A percentile compares a stretch with the other conserved stretches of the same genome.
Conservation (phyloP, 805 yeast species). For the Candida bentonensis region DNA sequence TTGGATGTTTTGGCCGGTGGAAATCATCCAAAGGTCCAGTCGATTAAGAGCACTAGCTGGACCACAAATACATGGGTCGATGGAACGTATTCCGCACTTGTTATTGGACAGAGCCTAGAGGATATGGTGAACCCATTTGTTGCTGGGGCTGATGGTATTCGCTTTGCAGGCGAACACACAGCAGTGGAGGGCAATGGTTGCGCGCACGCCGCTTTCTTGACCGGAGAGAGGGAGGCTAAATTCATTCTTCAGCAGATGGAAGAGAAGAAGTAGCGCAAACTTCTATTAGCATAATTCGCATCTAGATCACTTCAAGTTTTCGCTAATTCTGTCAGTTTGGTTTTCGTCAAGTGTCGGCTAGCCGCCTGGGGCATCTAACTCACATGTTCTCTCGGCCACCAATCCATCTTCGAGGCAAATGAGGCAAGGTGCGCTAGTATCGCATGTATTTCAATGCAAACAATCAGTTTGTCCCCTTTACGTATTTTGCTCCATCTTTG, state of each 20-base stretch:
- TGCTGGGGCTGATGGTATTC: constrained; percentile 41
- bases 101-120: constrained; percentile 56
- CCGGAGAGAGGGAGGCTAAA: constrained; percentile 49
- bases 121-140: constrained; percentile 46
- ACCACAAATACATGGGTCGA: constrained; percentile 50
- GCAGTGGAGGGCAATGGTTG: constrained; percentile 80
- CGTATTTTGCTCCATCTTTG: no score
- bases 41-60: constrained; percentile 45
- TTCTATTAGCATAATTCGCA: no score
- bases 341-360: no score
- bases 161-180: constrained; percentile 91
- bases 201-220: constrained; percentile 79
- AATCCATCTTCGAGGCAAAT: no score
- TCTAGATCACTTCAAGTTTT: no score
- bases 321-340: no score
- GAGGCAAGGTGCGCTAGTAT: no score
- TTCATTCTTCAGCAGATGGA: constrained; percentile 17
- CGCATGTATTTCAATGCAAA: no score
- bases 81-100: constrained; percentile 67
- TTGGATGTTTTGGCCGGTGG: constrained; percentile 14
- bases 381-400: no score
- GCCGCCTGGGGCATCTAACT: no score
- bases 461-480: no score
- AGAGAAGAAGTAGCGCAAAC: no score
- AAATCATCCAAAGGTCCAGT: constrained; percentile 11